phyloP scores from a whole-genome alignment of 768 basidiomycete genomes.

The Serendipita vermifera region DNA sequence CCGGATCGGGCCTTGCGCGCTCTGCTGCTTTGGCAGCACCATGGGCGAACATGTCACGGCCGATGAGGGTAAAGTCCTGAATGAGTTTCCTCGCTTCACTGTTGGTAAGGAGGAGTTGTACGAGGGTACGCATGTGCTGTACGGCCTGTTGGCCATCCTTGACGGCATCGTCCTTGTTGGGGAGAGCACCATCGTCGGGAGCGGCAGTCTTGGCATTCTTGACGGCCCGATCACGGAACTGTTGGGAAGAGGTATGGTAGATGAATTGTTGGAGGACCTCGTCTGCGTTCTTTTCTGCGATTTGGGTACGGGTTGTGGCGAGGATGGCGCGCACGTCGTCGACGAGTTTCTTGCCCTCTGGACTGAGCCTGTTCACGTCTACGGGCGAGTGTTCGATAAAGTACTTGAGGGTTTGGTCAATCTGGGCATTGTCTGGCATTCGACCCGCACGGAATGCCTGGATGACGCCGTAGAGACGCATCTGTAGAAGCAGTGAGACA shows the following conservation, averaged over 20 bases:
- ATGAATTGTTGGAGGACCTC: slow-evolving; percentile 88
- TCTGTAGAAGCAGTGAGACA: no score
- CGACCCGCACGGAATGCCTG: slow-evolving; percentile 69
- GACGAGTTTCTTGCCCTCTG: slow-evolving; percentile 62
- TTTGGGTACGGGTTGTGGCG: slow-evolving; percentile 45
- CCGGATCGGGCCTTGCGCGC: slow-evolving; percentile 49
- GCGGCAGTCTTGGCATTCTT: slow-evolving; percentile 30
- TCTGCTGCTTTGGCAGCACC: slow-evolving; percentile 59
- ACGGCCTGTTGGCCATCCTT: slow-evolving; percentile 58
- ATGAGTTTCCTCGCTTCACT: slow-evolving; percentile 84
- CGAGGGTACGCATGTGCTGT: slow-evolving; percentile 75
- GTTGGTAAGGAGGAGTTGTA: slow-evolving; percentile 81
- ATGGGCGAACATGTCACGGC: slow-evolving; percentile 71
- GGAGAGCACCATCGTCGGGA: slow-evolving; percentile 30
- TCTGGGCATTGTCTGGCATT: slow-evolving; percentile 68
- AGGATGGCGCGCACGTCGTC: slow-evolving; percentile 70
- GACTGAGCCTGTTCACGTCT: slow-evolving; percentile 51
- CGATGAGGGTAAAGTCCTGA: slow-evolving; percentile 61
- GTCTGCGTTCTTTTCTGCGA: slow-evolving; percentile 76
- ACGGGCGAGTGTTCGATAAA: slow-evolving; percentile 48
- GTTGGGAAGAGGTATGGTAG: slow-evolving; percentile 45
- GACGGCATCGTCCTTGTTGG: slow-evolving; percentile 40
- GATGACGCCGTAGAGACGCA: slow-evolving; percentile 69
- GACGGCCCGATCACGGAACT: slow-evolving; percentile 33
- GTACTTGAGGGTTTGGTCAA: slow-evolving; percentile 59